Percentiles rank a stretch among this genome's conserved stretches.
These are phyloP conservation scores for Mycena sp. DNA, from an alignment of 1,284 basidiomycete species.

Conservation along the genomic window DNA sequence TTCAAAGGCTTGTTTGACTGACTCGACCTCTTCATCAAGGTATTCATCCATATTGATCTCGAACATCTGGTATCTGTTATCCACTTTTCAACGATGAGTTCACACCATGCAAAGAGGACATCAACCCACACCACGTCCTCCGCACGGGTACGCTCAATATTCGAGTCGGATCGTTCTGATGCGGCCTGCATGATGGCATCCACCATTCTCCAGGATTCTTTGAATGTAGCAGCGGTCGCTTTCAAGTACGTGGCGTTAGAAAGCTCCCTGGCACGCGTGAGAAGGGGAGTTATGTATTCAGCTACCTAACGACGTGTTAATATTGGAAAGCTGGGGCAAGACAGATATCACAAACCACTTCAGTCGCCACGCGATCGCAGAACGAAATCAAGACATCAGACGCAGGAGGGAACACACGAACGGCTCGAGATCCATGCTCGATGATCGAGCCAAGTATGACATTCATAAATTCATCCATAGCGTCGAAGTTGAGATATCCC, in stretches of 20 bases:
- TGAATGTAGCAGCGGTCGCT: slow-evolving; percentile 90
- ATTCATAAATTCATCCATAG: slow-evolving; percentile 93
- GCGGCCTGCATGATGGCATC: slow-evolving; percentile 74
- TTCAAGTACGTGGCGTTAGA: slow-evolving; percentile 82
- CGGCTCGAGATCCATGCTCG: slow-evolving; percentile 83
- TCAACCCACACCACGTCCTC: slow-evolving; percentile 83
- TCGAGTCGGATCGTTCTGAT: slow-evolving; percentile 42
- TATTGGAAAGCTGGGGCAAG: too few relatives aligned
- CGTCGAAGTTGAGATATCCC: slow-evolving; percentile 81
- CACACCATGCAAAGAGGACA: slow-evolving; percentile 20
- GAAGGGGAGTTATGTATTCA: slow-evolving; percentile 86
- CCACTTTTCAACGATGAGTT: slow-evolving; percentile 23
- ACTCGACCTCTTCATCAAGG: slow-evolving; percentile 91
- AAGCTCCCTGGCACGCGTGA: slow-evolving; percentile 82
- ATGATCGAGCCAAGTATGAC: slow-evolving; percentile 72
- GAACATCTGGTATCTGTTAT: slow-evolving; percentile 90
- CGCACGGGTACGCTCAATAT: slow-evolving; percentile 57
- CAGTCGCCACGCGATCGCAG: slow-evolving; percentile 77
- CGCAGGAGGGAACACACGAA: slow-evolving; percentile 85
- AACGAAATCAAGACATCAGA: slow-evolving; percentile 81
- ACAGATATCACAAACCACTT: slow-evolving; percentile 63
- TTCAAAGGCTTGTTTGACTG: slow-evolving; percentile 80
- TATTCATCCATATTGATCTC: slow-evolving; percentile 97
- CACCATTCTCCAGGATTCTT: slow-evolving; percentile 88
- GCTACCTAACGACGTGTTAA: slow-evolving; percentile 41